Evolutionary conservation across 371 early-diverging fungal genomes (phyloP).

Genomic region (Choanephora cucurbitarum): DNA sequence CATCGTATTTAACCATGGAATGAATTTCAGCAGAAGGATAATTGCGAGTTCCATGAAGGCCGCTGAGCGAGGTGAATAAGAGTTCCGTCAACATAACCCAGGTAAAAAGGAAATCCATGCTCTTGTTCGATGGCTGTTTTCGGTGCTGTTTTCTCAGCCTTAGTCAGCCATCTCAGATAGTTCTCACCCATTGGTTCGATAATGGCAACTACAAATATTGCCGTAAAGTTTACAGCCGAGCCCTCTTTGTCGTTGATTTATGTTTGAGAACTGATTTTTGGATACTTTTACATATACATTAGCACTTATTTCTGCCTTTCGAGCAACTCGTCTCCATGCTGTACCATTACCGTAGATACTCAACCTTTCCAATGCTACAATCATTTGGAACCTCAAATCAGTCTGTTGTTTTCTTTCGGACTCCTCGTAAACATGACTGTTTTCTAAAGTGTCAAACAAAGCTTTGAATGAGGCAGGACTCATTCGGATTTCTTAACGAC

Average conservation of each 20-base stretch:
- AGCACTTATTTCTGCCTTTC: not conserved
- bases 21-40: too few relatives aligned
- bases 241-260: not conserved
- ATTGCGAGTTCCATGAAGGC: not conserved
- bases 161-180: not conserved
- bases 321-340: not conserved
- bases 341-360: not conserved
- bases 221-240: not conserved
- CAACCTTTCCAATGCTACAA: not conserved
- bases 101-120: not conserved
- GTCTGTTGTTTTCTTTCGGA: too few relatives aligned
- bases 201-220: not conserved
- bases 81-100: constrained; percentile 3
- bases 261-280: too few relatives aligned
- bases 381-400: not conserved
- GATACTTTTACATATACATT: too few relatives aligned
- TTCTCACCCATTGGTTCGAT: not conserved
- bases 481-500: too few relatives aligned
- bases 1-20: too few relatives aligned
- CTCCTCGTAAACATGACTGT: too few relatives aligned
- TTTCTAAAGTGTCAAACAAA: too few relatives aligned
- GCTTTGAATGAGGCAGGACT: too few relatives aligned
- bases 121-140: not conserved
- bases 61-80: not conserved
- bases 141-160: not conserved